Evolutionary conservation across 441 rosid genomes (phyloP), one percentile per base, ranked within the genome.

Genomic region (Lepidium campestre): DNA sequence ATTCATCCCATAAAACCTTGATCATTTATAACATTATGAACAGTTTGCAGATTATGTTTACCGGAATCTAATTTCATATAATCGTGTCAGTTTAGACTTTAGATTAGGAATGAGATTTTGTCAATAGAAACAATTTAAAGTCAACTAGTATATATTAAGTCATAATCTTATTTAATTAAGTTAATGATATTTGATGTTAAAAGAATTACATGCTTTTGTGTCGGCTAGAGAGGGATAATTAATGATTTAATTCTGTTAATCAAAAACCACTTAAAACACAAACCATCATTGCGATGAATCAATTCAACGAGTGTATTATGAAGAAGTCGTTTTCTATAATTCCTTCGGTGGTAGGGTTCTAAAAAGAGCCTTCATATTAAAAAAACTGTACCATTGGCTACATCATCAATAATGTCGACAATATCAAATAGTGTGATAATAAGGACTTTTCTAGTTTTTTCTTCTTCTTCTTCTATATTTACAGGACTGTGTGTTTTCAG

Each of bases 271-370:
- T 34, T 11, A 56, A 54, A 19, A 34, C 12, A 57, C 29, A 47
- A 6, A 23, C 31, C 36, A 55, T 56, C 70, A 71, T 47, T 56
- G 75, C 57, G 40, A 49, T 55, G 50, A 35, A 71, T 55, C 23
- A 64, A 70, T 45, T 70, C 42, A 36, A 56, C 10, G 4, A 42
- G 10, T 25, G 55, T 27, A 54, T 25, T n/a, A 29, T 25, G 57
- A 62, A 48, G 35, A 42, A 40, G 66, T 49, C 76, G 48, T 72
- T 72, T 65, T 65, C 71, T 47, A 31, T 14, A 71, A 56, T 48
- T 57, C 23, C 35, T 40, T 50, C n/a, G 23, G 67, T 65, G 71
- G 71, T 72, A 54, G 71, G 76, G 71, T 57, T 57, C 23, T 25
- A 6, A 7, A 72, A 57, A 36, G n/a, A 36, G 29, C n/a, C 39